Evolutionary conservation across 1,139 yeast species (phyloP), one percentile per base, ranked within the genome.

Genomic region (Pichia sp.): DNA sequence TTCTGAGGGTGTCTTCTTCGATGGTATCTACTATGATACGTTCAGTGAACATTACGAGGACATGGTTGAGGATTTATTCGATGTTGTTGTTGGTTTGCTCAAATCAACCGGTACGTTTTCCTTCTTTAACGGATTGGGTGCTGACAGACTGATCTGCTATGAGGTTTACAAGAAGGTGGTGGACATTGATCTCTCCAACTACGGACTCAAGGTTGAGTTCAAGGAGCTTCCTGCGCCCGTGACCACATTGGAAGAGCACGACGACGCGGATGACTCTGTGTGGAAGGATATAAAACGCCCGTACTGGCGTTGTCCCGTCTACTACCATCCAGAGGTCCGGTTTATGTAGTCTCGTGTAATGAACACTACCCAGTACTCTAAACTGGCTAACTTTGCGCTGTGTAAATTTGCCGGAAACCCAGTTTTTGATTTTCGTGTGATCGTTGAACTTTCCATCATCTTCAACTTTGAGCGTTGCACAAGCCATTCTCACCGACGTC

Each of bases 41-140:
- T 88, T 83, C 57, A 82, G 94, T 40, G 97, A 88, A 56, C 94
- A 85, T 56, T 72, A 74, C 45, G 66, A 69, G 44, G 96, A 88
- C 56, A 82, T 88, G 91, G 37, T 42, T 15, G 67, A 85, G 29
- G 94, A 85, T 34, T 67, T 88, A 27, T 85, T 82, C 54, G 96
- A 88, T 60, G 57, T 70, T 18, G 69, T 85, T 4, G 94, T 87
- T 13, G 96, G 96, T 0, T 63, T 88, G 35, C 62, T 88, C 45
- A 81, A 82, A 55, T 87, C 94, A 2, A 72, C 73, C 27, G 94
- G 94, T 5, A 71, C 77, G 1, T 87, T 88, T 47, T 85, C 95
- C 2, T 88, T 86, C 56, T 88, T 88, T 66, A 88, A 88, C 52
- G 97, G 97, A 0, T 67, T 88, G 26, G 97, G 97, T n/a, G 97